Conservation (phyloP, 169 alveolate genomes). For the Cryptosporidium baileyi region DNA sequence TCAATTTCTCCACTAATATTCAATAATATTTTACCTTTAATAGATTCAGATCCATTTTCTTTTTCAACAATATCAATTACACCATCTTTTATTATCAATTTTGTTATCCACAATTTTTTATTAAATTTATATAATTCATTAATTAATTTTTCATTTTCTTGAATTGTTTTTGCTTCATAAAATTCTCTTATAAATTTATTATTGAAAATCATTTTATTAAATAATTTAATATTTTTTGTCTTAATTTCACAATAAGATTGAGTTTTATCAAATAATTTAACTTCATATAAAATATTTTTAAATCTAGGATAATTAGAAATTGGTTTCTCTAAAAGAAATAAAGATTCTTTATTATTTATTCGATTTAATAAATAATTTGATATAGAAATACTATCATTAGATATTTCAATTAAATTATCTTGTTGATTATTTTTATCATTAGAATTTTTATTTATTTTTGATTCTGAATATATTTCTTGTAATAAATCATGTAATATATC, state of each 20-base stretch:
- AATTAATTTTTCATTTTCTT: background rate
- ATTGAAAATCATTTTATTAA: background rate
- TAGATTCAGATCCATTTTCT: conserved; percentile 18
- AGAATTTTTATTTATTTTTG: background rate
- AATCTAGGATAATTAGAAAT: conserved; percentile 48
- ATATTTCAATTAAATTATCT: background rate
- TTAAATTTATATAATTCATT: too few species aligned
- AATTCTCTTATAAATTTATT: background rate
- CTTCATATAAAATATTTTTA: background rate
- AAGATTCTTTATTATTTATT: conserved; percentile 42
- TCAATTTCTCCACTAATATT: conserved; percentile 11
- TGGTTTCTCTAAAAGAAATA: conserved; percentile 35
- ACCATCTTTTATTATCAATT: conserved; percentile 4
- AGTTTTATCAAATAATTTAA: background rate
- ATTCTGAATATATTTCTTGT: conserved; percentile 15
- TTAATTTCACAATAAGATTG: conserved; percentile 45
- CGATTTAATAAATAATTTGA: conserved; percentile 4
- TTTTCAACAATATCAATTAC: conserved; percentile 23
- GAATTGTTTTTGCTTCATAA: background rate
- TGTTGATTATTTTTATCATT: background rate
- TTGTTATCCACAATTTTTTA: conserved; percentile 44
- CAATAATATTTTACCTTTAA: conserved; percentile 28
- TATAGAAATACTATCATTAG: background rate
- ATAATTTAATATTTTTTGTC: conserved; percentile 24
- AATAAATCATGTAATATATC: conserved; percentile 36